Conservation (phyloP, 2,329 filamentous ascomycete species). For the Hymenoscyphus repandus region DNA sequence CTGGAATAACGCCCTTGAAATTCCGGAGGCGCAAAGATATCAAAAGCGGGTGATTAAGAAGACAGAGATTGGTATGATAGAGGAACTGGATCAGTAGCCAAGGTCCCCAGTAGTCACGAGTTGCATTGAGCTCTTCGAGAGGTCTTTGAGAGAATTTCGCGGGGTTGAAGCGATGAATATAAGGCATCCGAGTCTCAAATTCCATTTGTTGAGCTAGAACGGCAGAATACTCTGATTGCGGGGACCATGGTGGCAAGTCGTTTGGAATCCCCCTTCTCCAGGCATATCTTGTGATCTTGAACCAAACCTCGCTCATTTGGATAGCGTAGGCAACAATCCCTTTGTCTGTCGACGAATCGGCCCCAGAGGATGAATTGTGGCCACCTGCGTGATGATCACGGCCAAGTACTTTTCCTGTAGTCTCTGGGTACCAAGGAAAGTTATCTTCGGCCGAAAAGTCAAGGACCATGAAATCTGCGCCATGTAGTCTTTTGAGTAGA, state of each 20-base stretch:
- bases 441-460: constrained; percentile 34
- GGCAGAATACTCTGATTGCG: constrained; percentile 46
- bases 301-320: constrained; percentile 43
- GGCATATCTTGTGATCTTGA: constrained; percentile 42
- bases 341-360: constrained; percentile 25
- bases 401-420: constrained; percentile 25
- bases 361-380: constrained; percentile 12
- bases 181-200: constrained; percentile 45
- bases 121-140: constrained; percentile 37
- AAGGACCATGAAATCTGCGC: constrained; percentile 35
- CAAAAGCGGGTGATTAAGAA: constrained; percentile 50
- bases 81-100: constrained; percentile 48
- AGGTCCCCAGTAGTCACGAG: constrained; percentile 47
- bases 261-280: constrained; percentile 39
- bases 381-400: not conserved
- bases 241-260: constrained; percentile 41
- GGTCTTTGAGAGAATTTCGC: constrained; percentile 41
- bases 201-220: constrained; percentile 47
- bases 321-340: constrained; percentile 42
- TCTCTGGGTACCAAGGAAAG: constrained; percentile 36
- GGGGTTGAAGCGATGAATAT: constrained; percentile 44
- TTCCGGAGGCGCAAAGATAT: constrained; percentile 47
- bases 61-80: constrained; percentile 47
- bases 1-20: constrained; percentile 46
- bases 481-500: constrained; percentile 30